Percentiles rank a stretch among this genome's conserved stretches.
Evolutionary conservation across 495 filamentous ascomycete genomes (phyloP).

Genomic region (Podospora appendiculata): DNA sequence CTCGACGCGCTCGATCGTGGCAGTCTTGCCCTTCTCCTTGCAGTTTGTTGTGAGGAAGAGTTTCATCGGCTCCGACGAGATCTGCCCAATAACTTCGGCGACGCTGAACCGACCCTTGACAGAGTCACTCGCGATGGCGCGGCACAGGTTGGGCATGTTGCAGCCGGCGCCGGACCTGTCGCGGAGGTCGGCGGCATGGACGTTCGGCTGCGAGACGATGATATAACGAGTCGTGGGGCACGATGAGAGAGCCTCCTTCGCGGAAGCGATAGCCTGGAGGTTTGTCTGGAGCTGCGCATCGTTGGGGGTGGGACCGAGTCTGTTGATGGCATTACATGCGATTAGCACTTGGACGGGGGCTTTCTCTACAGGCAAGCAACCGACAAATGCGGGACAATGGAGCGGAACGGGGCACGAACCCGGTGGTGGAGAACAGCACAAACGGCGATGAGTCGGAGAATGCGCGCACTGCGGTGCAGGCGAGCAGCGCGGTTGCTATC

Average conservation of each 20-base stretch:
- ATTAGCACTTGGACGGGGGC: not conserved
- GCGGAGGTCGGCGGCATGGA: slow-evolving; percentile 59
- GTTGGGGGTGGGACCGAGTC: slow-evolving; percentile 21
- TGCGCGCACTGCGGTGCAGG: slow-evolving; percentile 53
- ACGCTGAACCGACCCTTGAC: slow-evolving; percentile 30
- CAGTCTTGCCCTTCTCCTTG: slow-evolving; percentile 27
- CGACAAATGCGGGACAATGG: not conserved
- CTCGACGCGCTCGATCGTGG: slow-evolving; percentile 42
- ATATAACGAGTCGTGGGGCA: slow-evolving; percentile 76
- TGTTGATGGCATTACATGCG: slow-evolving; percentile 1
- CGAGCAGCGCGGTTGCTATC: slow-evolving; percentile 53
- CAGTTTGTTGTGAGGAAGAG: slow-evolving; percentile 26
- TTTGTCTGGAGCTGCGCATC: slow-evolving; percentile 36
- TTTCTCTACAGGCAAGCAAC: too few relatives aligned
- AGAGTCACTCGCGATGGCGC: slow-evolving; percentile 11
- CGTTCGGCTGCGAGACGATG: slow-evolving; percentile 70
- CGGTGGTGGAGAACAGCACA: slow-evolving; percentile 69
- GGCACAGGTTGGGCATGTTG: slow-evolving; percentile 23
- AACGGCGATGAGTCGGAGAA: slow-evolving; percentile 84
- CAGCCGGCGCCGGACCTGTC: slow-evolving; percentile 14
- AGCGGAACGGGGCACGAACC: slow-evolving; percentile 44
- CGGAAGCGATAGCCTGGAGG: slow-evolving; percentile 27
- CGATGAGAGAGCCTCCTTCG: slow-evolving; percentile 43
- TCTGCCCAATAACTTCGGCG: slow-evolving; percentile 54
- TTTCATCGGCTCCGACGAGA: slow-evolving; percentile 36